A percentile compares a stretch with the other conserved stretches of the same genome.
phyloP scores from a whole-genome alignment of 306 rosid genomes.

The Vigna angularis region DNA sequence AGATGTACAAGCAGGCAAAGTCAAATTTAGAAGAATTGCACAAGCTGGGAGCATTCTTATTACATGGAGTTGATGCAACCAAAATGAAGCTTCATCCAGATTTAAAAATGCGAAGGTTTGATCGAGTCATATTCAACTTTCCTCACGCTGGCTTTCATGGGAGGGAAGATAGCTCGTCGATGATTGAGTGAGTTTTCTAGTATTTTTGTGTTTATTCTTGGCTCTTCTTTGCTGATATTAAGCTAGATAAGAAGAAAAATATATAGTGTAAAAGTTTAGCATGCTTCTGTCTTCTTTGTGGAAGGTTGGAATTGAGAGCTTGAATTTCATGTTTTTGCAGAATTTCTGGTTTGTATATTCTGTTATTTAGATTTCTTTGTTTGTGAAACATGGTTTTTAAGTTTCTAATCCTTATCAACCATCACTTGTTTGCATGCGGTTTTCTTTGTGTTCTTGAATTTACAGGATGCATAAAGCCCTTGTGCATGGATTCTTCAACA shows the following conservation, averaged over 20 bases:
- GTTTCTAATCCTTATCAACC: neutral
- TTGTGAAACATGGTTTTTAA: neutral
- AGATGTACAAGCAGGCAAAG: constrained; percentile 60
- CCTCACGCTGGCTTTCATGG: constrained; percentile 70
- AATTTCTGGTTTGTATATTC: neutral
- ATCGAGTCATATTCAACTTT: constrained; percentile 65
- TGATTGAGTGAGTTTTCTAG: constrained; percentile 58
- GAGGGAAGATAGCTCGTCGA: constrained; percentile 22
- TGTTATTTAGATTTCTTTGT: neutral
- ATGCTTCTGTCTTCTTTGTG: neutral
- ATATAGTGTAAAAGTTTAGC: neutral
- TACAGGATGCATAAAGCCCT: constrained; percentile 62
- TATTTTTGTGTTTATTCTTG: neutral
- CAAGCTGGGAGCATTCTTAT: constrained; percentile 54
- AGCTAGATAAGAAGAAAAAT: neutral
- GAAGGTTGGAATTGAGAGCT: neutral
- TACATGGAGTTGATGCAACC: constrained; percentile 67
- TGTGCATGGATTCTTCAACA: constrained; percentile 56
- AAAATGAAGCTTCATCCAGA: constrained; percentile 51
- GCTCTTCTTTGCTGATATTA: neutral
- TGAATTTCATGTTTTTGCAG: neutral
- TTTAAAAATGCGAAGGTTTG: constrained; percentile 55
- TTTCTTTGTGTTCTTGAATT: constrained; percentile 1
- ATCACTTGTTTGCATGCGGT: neutral
- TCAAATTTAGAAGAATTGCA: constrained; percentile 53